These are phyloP conservation scores for Penicillium sp. DNA, from an alignment of 2,329 filamentous ascomycete species.

Conservation along the genomic window DNA sequence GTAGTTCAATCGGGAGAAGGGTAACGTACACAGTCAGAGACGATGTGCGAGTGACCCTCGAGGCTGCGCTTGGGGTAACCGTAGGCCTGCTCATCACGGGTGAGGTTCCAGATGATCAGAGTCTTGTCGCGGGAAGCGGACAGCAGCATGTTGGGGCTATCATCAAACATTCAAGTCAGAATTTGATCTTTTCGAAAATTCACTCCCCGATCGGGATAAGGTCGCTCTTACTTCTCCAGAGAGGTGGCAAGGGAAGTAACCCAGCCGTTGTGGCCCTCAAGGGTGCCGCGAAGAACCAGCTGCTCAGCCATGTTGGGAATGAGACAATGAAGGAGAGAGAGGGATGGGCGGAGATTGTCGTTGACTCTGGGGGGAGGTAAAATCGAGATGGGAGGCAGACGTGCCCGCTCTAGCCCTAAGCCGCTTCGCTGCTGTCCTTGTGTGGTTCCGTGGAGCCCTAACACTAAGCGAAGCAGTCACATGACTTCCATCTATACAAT, in stretches of 20 bases:
- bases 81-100: slow-evolving; percentile 96
- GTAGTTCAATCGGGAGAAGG: slow-evolving; percentile 15
- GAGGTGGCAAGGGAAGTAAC: slow-evolving; percentile 98
- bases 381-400: slow-evolving; percentile 38
- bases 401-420: slow-evolving; percentile 40
- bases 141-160: slow-evolving; percentile 97
- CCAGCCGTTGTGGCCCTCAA: slow-evolving; percentile 99
- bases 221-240: slow-evolving; percentile 80
- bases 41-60: slow-evolving; percentile 98
- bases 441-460: slow-evolving; percentile 32
- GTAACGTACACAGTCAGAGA: slow-evolving; percentile 95
- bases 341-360: slow-evolving; percentile 43
- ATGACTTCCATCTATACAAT: slow-evolving; percentile 19
- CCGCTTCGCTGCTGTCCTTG: slow-evolving; percentile 30
- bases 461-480: slow-evolving; percentile 35
- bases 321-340: slow-evolving; percentile 39
- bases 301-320: slow-evolving; percentile 74
- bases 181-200: slow-evolving; percentile 27
- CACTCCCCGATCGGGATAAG: slow-evolving; percentile 21
- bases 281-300: slow-evolving; percentile 92
- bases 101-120: slow-evolving; percentile 99
- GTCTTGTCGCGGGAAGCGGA: slow-evolving; percentile 97
- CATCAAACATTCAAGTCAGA: slow-evolving; percentile 37
- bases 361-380: slow-evolving; percentile 40
- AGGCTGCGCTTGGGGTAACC: slow-evolving; percentile 99